Evolutionary conservation across 192 early-diverging fungal genomes (phyloP).

Genomic region (Chytriomyces sp.): DNA sequence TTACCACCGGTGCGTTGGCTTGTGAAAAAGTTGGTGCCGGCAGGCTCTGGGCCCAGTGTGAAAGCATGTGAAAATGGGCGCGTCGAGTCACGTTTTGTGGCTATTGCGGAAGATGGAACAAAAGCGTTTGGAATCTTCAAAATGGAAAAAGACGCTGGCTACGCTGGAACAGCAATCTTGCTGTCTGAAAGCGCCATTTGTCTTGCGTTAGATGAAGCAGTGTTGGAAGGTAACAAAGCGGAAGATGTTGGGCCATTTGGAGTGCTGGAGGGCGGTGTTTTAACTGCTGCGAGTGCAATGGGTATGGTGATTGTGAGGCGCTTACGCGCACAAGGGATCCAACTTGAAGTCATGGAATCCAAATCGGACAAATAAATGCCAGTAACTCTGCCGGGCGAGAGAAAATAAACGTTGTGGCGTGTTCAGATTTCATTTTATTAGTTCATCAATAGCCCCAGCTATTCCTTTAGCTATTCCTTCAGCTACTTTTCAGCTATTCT

Average conservation of each 20-base stretch:
- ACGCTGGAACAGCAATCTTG: conserved; percentile 78
- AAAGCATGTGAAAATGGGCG: conserved; percentile 59
- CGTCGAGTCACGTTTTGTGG: conserved; percentile 59
- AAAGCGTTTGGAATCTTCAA: conserved; percentile 55
- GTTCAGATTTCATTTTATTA: no score
- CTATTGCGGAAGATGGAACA: conserved; percentile 46
- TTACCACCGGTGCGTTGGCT: conserved; percentile 54
- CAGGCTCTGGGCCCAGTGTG: conserved; percentile 72
- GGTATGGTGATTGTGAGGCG: conserved; percentile 71
- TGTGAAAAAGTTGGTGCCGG: conserved; percentile 60
- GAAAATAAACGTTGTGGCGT: no score
- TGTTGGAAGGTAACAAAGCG: conserved; percentile 11
- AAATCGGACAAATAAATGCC: neutral
- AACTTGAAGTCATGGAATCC: conserved; percentile 49
- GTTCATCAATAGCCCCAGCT: no score
- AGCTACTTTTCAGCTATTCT: neutral
- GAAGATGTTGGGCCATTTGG: conserved; percentile 35
- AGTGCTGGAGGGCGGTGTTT: conserved; percentile 72
- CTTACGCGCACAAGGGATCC: conserved; percentile 62
- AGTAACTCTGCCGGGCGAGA: no score
- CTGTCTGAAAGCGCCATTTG: conserved; percentile 77
- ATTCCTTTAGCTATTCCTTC: neutral
- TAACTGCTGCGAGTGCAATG: conserved; percentile 80
- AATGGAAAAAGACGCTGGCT: conserved; percentile 76
- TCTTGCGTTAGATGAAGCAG: conserved; percentile 63